phyloP scores from a whole-genome alignment of 371 early-diverging fungal species.

The Lichtheimia hyalospora region DNA sequence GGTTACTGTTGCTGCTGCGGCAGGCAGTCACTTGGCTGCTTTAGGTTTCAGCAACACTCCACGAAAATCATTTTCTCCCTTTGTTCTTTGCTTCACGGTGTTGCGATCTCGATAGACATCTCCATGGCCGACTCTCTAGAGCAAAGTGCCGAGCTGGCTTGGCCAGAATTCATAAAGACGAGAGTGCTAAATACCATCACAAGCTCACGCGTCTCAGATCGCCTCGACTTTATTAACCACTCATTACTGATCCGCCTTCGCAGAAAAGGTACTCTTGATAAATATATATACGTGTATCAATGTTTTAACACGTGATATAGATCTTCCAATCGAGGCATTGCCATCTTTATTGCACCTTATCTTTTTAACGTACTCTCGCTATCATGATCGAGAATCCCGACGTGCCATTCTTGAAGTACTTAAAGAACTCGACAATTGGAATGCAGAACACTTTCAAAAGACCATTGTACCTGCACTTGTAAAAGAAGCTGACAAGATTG shows the following conservation, averaged over 20 bases:
- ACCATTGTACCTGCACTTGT: constrained; percentile 51
- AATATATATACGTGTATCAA: constrained; percentile 54
- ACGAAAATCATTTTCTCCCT: background rate
- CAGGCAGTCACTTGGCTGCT: background rate
- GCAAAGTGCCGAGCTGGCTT: constrained; percentile 49
- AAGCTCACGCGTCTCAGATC: constrained; percentile 47
- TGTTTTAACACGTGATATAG: constrained; percentile 31
- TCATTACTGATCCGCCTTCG: constrained; percentile 56
- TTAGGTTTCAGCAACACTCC: background rate
- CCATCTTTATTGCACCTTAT: constrained; percentile 55
- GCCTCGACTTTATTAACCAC: constrained; percentile 58
- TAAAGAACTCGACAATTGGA: constrained; percentile 63
- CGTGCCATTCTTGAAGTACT: constrained; percentile 56
- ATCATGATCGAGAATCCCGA: constrained; percentile 64
- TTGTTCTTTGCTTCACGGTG: background rate
- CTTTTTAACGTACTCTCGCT: constrained; percentile 62
- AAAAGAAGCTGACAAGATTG: constrained; percentile 53
- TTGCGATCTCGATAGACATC: background rate
- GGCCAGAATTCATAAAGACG: constrained; percentile 59
- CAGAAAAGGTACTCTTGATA: constrained; percentile 49
- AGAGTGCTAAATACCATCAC: constrained; percentile 53
- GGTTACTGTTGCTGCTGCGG: no score
- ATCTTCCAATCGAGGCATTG: constrained; percentile 56
- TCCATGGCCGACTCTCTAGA: constrained; percentile 32
- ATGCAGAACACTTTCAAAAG: constrained; percentile 56